Percentiles rank a stretch among this genome's conserved stretches.
Evolutionary conservation across 495 filamentous ascomycete genomes (phyloP).

Genomic region (Barbatosphaeria neglecta): DNA sequence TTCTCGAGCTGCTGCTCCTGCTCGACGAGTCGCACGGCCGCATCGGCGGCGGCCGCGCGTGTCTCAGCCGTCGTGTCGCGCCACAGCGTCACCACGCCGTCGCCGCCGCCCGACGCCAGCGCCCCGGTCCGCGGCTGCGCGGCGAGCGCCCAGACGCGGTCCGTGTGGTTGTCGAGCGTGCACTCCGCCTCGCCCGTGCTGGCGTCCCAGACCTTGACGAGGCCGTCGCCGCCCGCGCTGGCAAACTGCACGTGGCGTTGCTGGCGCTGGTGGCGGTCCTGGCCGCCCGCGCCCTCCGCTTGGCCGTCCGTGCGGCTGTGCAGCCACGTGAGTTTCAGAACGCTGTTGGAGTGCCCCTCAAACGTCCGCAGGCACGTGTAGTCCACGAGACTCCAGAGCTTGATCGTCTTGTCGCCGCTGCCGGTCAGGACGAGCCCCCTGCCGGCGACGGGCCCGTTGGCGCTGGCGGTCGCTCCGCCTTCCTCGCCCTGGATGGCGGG

Average conservation of each 20-base stretch:
- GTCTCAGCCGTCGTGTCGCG: slow-evolving; percentile 79
- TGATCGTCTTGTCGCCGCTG: slow-evolving; percentile 88
- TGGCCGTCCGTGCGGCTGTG: slow-evolving; percentile 45
- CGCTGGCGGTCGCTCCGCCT: slow-evolving; percentile 54
- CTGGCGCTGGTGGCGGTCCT: slow-evolving; percentile 35
- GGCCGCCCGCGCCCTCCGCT: too few relatives aligned
- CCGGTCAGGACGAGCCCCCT: slow-evolving; percentile 77
- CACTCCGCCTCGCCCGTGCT: slow-evolving; percentile 65
- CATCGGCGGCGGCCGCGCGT: slow-evolving; percentile 52
- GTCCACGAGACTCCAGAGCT: slow-evolving; percentile 87
- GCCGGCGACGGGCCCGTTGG: slow-evolving; percentile 47
- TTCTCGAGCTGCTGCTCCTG: slow-evolving; percentile 90
- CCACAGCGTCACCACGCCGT: slow-evolving; percentile 91
- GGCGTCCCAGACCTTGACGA: slow-evolving; percentile 93
- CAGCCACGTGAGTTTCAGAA: slow-evolving; percentile 88
- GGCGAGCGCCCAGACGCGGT: slow-evolving; percentile 81
- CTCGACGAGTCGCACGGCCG: slow-evolving; percentile 69
- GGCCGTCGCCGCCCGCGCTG: slow-evolving; percentile 84
- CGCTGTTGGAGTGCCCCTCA: slow-evolving; percentile 90
- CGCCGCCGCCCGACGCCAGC: slow-evolving; percentile 79
- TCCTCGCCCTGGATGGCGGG: slow-evolving; percentile 60
- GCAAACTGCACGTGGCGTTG: slow-evolving; percentile 56
- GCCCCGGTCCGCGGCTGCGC: slow-evolving; percentile 54
- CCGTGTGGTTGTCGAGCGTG: slow-evolving; percentile 91
- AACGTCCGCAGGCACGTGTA: slow-evolving; percentile 90